A percentile compares a stretch with the other conserved stretches of the same genome.
Conservation (phyloP, 306 rosid species). For the Canavalia gladiata region DNA sequence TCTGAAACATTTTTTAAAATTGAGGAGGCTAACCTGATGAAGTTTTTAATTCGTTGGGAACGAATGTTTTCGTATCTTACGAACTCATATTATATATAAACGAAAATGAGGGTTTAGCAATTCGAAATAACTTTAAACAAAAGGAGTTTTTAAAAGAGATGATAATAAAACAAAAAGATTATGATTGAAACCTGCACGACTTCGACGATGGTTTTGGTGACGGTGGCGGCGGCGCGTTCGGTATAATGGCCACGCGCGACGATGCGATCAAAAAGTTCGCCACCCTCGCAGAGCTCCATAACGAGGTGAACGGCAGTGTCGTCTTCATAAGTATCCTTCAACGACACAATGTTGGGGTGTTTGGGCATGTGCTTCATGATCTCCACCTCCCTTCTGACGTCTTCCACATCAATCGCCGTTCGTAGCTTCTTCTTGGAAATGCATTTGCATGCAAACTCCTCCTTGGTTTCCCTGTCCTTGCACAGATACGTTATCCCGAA, state of each 20-base stretch:
- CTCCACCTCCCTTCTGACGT: slow-evolving; percentile 90
- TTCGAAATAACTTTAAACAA: no score
- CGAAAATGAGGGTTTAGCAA: no score
- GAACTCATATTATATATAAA: no score
- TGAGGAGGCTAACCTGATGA: no score
- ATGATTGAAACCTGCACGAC: slow-evolving; percentile 70
- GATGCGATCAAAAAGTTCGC: slow-evolving; percentile 90
- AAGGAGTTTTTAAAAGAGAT: no score
- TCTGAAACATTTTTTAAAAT: no score
- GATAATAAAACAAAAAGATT: no score
- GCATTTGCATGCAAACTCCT: slow-evolving; percentile 75
- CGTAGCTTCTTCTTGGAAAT: slow-evolving; percentile 87
- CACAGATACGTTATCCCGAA: slow-evolving; percentile 86
- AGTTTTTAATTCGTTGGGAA: no score
- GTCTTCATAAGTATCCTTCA: slow-evolving; percentile 86
- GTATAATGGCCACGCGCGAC: slow-evolving; percentile 91
- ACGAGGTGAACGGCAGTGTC: slow-evolving; percentile 83
- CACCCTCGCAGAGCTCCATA: slow-evolving; percentile 95
- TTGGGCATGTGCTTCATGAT: slow-evolving; percentile 80
- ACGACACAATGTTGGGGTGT: slow-evolving; percentile 72
- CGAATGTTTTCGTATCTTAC: no score
- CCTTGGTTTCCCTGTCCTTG: slow-evolving; percentile 62
- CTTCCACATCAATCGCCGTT: slow-evolving; percentile 77
- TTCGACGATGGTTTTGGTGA: slow-evolving; percentile 83
- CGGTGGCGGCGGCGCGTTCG: slow-evolving; percentile 88